Conservation (phyloP, 345 rosid species). For the Trapa incisa region DNA sequence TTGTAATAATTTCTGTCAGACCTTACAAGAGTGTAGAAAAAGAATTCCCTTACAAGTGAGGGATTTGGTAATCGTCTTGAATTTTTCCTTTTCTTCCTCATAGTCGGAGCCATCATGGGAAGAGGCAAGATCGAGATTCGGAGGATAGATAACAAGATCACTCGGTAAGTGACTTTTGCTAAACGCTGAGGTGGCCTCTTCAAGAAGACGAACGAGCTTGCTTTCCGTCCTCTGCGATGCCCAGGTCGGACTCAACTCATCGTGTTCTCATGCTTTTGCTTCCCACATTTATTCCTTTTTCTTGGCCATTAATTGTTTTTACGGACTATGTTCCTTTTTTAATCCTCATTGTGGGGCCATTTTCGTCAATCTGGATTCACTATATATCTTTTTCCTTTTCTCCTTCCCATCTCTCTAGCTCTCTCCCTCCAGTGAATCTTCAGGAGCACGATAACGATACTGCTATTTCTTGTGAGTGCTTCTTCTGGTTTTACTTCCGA, state of each 20-base stretch:
- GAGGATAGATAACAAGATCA: no score
- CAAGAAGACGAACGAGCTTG: constrained; percentile 6
- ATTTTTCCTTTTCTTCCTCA: no score
- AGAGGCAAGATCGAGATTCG: no score
- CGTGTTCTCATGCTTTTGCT: constrained; percentile 5
- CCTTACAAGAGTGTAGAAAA: no score
- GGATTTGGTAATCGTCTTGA: no score
- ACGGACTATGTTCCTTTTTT: no score
- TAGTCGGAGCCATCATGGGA: no score
- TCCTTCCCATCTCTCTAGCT: background rate
- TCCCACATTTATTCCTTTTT: background rate
- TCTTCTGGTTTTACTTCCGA: background rate
- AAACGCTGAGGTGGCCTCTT: background rate
- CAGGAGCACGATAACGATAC: background rate
- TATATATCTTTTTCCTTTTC: constrained; percentile 1
- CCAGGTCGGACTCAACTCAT: constrained; percentile 1
- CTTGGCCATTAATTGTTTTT: background rate
- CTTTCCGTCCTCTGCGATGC: constrained; percentile 4
- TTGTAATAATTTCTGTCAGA: no score
- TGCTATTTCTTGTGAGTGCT: background rate
- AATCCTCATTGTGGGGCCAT: background rate
- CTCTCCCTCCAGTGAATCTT: no score
- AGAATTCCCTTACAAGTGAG: no score
- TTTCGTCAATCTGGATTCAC: background rate
- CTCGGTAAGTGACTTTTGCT: no score